These are phyloP conservation scores for Marasmius tenuissimus DNA, from an alignment of 1,284 basidiomycete genomes.

Conservation along the genomic window DNA sequence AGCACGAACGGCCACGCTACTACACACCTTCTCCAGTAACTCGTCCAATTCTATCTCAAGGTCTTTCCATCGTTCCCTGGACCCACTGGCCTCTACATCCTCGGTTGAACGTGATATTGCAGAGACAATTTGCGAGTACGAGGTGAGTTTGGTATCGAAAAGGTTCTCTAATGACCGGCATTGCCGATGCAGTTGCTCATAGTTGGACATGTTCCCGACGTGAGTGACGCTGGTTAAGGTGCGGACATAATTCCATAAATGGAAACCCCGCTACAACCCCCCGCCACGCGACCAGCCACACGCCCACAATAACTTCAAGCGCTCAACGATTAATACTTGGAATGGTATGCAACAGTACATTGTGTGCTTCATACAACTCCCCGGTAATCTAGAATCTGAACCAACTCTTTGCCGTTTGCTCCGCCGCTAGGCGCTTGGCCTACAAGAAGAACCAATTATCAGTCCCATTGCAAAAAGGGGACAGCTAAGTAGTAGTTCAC, in stretches of 20 bases:
- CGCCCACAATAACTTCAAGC: not conserved
- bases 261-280: not conserved
- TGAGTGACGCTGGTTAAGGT: not conserved
- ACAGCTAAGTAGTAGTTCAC: conserved; percentile 27
- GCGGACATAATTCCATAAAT: not conserved
- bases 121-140: conserved; percentile 85
- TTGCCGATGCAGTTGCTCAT: conserved; percentile 81
- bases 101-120: conserved; percentile 63
- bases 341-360: not conserved
- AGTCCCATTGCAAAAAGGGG: not conserved
- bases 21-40: conserved; percentile 79
- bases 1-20: not conserved
- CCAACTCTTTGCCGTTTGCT: conserved; percentile 64
- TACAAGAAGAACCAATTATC: conserved; percentile 21
- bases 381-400: conserved; percentile 45
- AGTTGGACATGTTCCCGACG: conserved; percentile 57
- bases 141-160: conserved; percentile 87
- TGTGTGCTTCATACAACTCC: not conserved
- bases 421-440: conserved; percentile 62
- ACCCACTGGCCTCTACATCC: conserved; percentile 74
- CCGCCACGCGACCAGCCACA: not conserved
- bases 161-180: conserved; percentile 89
- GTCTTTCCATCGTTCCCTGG: conserved; percentile 72
- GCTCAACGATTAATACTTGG: not conserved
- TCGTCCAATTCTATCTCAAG: conserved; percentile 86